Evolutionary conservation across 75 land plant species (phyloP), one percentile per base, ranked within the genome.

Genomic region (Cunninghamia lanceolata): DNA sequence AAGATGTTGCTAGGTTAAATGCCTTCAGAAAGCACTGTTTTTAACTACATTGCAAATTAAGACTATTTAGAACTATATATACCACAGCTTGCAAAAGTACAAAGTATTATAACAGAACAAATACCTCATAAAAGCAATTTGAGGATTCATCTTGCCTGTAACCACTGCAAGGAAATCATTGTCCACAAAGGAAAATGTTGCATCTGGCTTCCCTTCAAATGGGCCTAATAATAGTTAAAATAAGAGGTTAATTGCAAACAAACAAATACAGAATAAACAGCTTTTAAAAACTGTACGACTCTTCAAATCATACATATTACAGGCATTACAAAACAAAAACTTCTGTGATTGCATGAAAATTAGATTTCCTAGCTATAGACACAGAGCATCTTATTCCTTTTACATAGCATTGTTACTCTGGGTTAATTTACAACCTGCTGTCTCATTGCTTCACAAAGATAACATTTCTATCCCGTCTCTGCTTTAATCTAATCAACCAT

Each of bases 121-220:
- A 32, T 83, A 96, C 99, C 99, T 98, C 92, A 98, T 91, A 86
- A 98, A 98, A 40, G 99, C 99, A 81, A 98, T 94, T 85, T 98
- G 99, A 35, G 99, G 98, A 84, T 96, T 98, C 94, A 96, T 90
- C 88, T 94, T 93, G 46, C 99, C 99, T n/a, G 89, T 84, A 63
- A 98, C 94, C 59, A 98, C 89, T 70, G 94, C 91, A 28, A 95
- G 35, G 84, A 98, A 98, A 92, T 96, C 96, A 21, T 85, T 90
- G 85, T 98, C 99, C 82, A 87, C 94, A 91, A 96, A 98, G 35
- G 99, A 93, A 88, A 98, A 98, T 9, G 97, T 94, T 70, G 94
- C 96, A 90, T 98, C 99, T 16, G 99, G 98, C 84, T 98, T 98
- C 68, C 94, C 99, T 83, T 95, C 94, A 82, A 88, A 93, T 38